Evolutionary conservation across 2,329 filamentous ascomycete species (phyloP).

Genomic region (Cladobotryum mycophilum): DNA sequence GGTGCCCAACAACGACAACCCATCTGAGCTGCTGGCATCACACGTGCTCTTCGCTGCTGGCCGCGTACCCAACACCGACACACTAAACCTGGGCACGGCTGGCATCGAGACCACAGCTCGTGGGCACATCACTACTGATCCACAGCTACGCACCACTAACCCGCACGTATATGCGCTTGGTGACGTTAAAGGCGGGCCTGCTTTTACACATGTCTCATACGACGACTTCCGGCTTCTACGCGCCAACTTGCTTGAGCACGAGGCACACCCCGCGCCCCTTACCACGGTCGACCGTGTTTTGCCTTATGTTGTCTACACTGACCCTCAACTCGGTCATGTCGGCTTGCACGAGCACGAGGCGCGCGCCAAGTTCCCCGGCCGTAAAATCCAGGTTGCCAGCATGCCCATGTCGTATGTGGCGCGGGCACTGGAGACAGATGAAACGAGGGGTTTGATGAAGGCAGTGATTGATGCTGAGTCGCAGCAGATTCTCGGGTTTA

Average conservation of each 20-base stretch:
- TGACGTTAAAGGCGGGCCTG: constrained; percentile 45
- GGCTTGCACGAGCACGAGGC: constrained; percentile 33
- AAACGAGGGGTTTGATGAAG: constrained; percentile 48
- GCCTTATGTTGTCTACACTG: constrained; percentile 47
- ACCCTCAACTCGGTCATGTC: constrained; percentile 47
- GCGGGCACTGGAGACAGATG: constrained; percentile 44
- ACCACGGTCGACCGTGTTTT: constrained; percentile 8
- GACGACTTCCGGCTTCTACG: constrained; percentile 49
- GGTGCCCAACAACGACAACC: constrained; percentile 6
- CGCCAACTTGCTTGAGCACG: constrained; percentile 24
- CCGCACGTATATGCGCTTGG: constrained; percentile 42
- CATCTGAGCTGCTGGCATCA: constrained; percentile 17
- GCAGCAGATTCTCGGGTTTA: constrained; percentile 46
- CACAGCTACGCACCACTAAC: constrained; percentile 38
- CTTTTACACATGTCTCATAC: constrained; percentile 52
- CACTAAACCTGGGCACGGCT: constrained; percentile 34
- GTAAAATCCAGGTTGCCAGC: constrained; percentile 35
- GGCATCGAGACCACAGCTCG: constrained; percentile 33
- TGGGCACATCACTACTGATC: constrained; percentile 39
- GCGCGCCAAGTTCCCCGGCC: not conserved
- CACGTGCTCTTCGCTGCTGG: constrained; percentile 47
- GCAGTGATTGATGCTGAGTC: constrained; percentile 42
- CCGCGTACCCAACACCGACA: constrained; percentile 43
- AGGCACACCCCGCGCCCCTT: constrained; percentile 16
- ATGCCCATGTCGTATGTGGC: constrained; percentile 49